These are phyloP conservation scores for Fistulifera pelliculosa DNA, from an alignment of 108 stramenopile genomes.

Conservation along the genomic window DNA sequence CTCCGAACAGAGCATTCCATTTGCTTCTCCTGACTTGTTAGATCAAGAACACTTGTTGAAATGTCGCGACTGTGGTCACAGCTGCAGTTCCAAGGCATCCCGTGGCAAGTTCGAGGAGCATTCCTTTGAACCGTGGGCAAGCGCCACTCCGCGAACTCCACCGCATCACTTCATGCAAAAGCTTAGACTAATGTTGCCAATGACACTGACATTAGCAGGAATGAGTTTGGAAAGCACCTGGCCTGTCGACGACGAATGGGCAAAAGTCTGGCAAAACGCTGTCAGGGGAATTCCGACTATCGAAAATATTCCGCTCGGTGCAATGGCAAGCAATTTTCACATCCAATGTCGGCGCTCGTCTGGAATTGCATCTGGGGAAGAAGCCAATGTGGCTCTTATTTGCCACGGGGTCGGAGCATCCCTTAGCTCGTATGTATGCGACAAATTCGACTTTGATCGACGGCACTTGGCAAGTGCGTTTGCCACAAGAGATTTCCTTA, in stretches of 20 bases:
- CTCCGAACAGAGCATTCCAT: conserved; percentile 8
- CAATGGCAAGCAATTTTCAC: conserved; percentile 14
- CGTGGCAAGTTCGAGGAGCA: conserved; percentile 31
- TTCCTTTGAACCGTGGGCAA: conserved; percentile 4
- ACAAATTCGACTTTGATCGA: no score
- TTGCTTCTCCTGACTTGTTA: no score
- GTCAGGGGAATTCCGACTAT: conserved; percentile 16
- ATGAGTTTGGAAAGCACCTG: not conserved
- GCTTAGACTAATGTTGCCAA: conserved; percentile 10
- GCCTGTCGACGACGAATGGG: not conserved
- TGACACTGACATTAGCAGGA: not conserved
- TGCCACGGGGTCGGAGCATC: no score
- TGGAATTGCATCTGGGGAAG: conserved; percentile 10
- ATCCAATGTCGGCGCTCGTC: conserved; percentile 1
- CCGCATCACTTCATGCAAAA: not conserved
- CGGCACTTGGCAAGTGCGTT: no score
- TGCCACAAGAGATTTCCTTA: no score
- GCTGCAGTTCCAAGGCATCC: conserved; percentile 10
- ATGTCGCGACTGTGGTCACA: conserved; percentile 24
- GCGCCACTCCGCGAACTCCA: not conserved
- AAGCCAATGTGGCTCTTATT: conserved; percentile 1
- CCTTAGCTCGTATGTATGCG: no score
- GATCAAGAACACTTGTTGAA: conserved; percentile 1
- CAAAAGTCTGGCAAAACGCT: conserved; percentile 1
- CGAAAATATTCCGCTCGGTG: conserved; percentile 7